phyloP scores from a whole-genome alignment of 2,329 filamentous ascomycete genomes.

The Trichoderma aggressivum region DNA sequence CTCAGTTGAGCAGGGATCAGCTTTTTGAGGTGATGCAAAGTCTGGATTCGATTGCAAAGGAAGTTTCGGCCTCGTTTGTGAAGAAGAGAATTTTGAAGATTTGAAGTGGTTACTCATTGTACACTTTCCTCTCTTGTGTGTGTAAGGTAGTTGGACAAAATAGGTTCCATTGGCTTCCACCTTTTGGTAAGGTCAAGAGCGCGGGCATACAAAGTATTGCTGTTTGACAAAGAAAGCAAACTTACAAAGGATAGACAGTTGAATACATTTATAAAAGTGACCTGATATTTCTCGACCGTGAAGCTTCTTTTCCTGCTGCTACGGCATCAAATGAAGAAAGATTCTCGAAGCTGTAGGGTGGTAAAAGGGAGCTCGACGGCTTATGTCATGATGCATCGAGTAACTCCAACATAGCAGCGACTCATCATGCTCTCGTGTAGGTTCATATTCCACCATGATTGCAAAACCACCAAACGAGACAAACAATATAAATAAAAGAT shows the following conservation, averaged over 20 bases:
- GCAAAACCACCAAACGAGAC: not conserved
- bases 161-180: not conserved
- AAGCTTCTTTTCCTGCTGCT: no score
- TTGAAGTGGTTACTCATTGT: not conserved
- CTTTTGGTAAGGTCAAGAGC: not conserved
- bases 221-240: not conserved
- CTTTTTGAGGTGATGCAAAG: conserved; percentile 16
- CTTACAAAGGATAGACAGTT: no score
- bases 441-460: not conserved
- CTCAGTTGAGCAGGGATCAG: conserved; percentile 28
- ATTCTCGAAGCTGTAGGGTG: not conserved
- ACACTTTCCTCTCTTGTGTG: not conserved
- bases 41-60: not conserved
- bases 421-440: not conserved
- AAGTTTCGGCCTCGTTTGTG: not conserved
- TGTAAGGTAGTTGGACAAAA: not conserved
- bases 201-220: not conserved
- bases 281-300: no score
- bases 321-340: no score
- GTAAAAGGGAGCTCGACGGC: not conserved
- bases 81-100: not conserved
- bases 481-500: not conserved
- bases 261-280: no score
- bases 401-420: not conserved
- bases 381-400: not conserved